These are phyloP conservation scores for Lepidium campestre DNA, from an alignment of 441 rosid genomes.

Conservation along the genomic window DNA sequence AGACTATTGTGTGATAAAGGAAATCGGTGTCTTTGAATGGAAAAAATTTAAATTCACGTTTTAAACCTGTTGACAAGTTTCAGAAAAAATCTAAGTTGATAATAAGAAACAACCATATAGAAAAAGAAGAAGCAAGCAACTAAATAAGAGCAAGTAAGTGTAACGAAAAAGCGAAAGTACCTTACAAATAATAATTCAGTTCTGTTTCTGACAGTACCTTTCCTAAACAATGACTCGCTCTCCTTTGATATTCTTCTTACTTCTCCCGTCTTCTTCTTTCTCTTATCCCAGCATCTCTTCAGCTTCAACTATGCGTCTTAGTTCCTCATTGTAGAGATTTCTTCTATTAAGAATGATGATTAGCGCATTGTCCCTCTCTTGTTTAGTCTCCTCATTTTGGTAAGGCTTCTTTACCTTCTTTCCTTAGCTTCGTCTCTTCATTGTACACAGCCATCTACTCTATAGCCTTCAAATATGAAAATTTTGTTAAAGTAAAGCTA, in stretches of 20 bases:
- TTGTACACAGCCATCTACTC: conserved; percentile 31
- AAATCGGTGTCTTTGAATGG: too few relatives aligned
- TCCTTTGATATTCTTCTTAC: conserved; percentile 40
- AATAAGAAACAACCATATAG: too few relatives aligned
- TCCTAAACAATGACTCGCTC: conserved; percentile 31
- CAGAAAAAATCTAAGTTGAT: too few relatives aligned
- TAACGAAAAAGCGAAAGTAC: too few relatives aligned
- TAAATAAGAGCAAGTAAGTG: too few relatives aligned
- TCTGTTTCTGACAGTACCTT: conserved; percentile 32
- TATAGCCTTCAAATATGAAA: conserved; percentile 34
- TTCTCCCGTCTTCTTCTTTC: conserved; percentile 34
- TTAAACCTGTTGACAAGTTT: too few relatives aligned
- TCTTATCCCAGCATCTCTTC: conserved; percentile 35
- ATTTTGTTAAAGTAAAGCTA: conserved; percentile 8
- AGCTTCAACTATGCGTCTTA: conserved; percentile 37
- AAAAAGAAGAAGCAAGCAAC: too few relatives aligned
- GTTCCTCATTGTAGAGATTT: conserved; percentile 34
- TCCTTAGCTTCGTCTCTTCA: conserved; percentile 35
- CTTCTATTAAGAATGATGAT: conserved; percentile 27
- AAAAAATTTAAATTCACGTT: too few relatives aligned
- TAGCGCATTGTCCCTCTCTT: conserved; percentile 42
- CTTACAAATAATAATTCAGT: conserved; percentile 3
- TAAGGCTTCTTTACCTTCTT: conserved; percentile 33
- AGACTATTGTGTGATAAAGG: too few relatives aligned
- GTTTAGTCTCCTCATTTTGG: conserved; percentile 35